phyloP scores from a whole-genome alignment of 257 asterid species.

The Solanum phureja region DNA sequence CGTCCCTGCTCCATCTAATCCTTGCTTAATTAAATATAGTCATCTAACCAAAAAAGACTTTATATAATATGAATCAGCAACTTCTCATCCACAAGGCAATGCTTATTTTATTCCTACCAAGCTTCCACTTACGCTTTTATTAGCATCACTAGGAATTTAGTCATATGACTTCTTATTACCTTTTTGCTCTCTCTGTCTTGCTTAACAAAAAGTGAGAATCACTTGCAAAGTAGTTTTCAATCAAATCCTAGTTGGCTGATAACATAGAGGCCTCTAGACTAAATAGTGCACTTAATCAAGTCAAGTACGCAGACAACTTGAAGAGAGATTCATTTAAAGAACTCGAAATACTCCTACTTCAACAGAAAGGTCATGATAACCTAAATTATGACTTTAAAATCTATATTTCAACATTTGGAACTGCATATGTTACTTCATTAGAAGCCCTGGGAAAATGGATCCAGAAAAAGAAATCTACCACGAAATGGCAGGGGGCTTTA shows the following conservation, averaged over 20 bases:
- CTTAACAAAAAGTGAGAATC: background rate
- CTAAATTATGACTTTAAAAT: background rate
- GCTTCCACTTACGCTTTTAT: background rate
- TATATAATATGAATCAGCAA: background rate
- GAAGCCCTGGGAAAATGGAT: background rate
- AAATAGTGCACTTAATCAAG: background rate
- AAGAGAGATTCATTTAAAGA: background rate
- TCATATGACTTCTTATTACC: background rate
- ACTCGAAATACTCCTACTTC: background rate
- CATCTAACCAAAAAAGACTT: background rate
- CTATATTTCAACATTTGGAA: background rate
- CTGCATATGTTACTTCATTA: background rate
- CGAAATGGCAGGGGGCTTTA: constrained; percentile 1
- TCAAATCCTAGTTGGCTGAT: background rate
- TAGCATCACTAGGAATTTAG: background rate
- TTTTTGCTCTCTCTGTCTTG: background rate
- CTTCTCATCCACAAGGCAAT: background rate
- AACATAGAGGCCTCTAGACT: background rate
- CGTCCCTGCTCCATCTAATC: background rate
- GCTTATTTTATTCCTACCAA: background rate
- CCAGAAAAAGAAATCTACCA: background rate
- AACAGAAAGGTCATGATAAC: background rate
- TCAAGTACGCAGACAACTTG: background rate
- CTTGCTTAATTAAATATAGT: background rate
- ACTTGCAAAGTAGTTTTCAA: background rate